These are phyloP conservation scores for Sordariomycetes sp. DNA, from an alignment of 2,329 filamentous ascomycete genomes.

Conservation along the genomic window DNA sequence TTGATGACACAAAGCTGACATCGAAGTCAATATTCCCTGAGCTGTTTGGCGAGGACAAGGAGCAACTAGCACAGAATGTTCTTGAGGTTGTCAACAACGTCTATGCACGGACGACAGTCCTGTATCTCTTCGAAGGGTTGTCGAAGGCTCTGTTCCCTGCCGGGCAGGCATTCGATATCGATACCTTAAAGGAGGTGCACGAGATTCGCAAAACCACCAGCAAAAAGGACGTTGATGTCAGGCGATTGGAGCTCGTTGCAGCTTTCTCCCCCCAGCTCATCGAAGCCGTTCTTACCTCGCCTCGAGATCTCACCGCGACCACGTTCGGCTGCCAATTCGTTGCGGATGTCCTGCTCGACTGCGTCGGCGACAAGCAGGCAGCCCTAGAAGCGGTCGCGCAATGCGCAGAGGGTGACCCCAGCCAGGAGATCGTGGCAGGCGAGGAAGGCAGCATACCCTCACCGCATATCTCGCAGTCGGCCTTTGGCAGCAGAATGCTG, in stretches of 20 bases:
- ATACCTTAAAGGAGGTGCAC: constrained; percentile 68
- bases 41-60: constrained; percentile 63
- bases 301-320: constrained; percentile 60
- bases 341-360: constrained; percentile 69
- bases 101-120: constrained; percentile 56
- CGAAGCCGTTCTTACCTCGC: constrained; percentile 59
- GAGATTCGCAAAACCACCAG: constrained; percentile 74
- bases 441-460: constrained; percentile 8
- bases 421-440: constrained; percentile 27
- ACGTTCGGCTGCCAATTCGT: constrained; percentile 85
- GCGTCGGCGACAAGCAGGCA: constrained; percentile 64
- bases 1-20: constrained; percentile 88
- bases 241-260: constrained; percentile 68
- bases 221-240: constrained; percentile 77
- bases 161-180: constrained; percentile 52
- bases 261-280: constrained; percentile 68
- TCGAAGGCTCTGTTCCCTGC: constrained; percentile 52
- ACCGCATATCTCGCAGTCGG: constrained; percentile 49
- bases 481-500: constrained; percentile 70
- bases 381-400: constrained; percentile 65
- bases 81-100: constrained; percentile 56
- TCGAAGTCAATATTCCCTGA: constrained; percentile 82
- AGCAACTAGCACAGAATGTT: constrained; percentile 53
- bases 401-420: constrained; percentile 49
- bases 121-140: constrained; percentile 73